Evolutionary conservation across 2,329 filamentous ascomycete species (phyloP).

Genomic region (Amauroascus verrucosus): DNA sequence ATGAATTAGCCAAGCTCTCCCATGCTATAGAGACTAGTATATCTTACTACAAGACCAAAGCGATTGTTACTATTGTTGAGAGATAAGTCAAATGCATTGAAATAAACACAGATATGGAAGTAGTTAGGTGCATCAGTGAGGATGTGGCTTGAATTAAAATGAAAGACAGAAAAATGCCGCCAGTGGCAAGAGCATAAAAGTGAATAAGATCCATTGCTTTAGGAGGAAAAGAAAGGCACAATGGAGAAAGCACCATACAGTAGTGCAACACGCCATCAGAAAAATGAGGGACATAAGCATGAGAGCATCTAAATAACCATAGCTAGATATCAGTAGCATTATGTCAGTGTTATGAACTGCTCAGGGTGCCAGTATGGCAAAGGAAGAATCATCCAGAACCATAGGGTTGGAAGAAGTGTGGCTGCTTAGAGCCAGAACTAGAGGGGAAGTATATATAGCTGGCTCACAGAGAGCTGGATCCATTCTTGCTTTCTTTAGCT

Average conservation of each 20-base stretch:
- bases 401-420: not conserved
- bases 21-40: not conserved
- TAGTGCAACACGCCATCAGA: not conserved
- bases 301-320: not conserved
- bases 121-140: slow-evolving; percentile 11
- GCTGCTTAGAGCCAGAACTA: not conserved
- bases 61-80: slow-evolving; percentile 11
- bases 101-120: not conserved
- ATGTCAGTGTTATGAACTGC: not conserved
- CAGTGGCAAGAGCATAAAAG: slow-evolving; percentile 20
- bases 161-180: slow-evolving; percentile 19
- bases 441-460: not conserved
- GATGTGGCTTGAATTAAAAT: slow-evolving; percentile 15
- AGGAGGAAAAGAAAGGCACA: not conserved
- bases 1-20: not conserved
- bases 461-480: not conserved
- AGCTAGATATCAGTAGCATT: not conserved
- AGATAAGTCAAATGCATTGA: not conserved
- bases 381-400: not conserved
- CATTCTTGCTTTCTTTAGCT: not conserved
- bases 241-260: not conserved
- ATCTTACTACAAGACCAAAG: slow-evolving; percentile 18
- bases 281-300: not conserved
- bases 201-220: not conserved
- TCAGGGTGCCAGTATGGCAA: not conserved